Percentiles rank a stretch among this genome's conserved stretches.
Conservation (phyloP, 2,329 filamentous ascomycete species). For the Colletotrichum godetiae region DNA sequence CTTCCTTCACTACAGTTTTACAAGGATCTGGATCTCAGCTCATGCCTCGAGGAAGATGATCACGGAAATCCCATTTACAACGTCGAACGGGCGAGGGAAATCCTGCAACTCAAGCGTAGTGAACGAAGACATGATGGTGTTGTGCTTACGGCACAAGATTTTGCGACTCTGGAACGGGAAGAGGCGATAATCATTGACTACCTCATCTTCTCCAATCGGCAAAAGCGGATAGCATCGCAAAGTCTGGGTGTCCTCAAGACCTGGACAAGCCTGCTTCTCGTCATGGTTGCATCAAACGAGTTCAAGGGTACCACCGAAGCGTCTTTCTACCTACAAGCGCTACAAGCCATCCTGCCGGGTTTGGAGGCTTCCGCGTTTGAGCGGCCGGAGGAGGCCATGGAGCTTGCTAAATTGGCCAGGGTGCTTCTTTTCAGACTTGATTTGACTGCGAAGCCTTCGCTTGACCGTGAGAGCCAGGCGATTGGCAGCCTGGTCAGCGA, state of each 20-base stretch:
- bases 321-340: slow-evolving; percentile 84
- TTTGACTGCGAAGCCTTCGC: slow-evolving; percentile 53
- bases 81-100: slow-evolving; percentile 76
- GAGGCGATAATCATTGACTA: slow-evolving; percentile 70
- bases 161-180: slow-evolving; percentile 65
- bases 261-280: slow-evolving; percentile 86
- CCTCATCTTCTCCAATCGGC: slow-evolving; percentile 72
- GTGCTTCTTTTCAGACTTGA: slow-evolving; percentile 79
- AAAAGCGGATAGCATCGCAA: slow-evolving; percentile 65
- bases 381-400: slow-evolving; percentile 75
- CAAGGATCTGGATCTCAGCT: slow-evolving; percentile 73
- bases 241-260: slow-evolving; percentile 78
- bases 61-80: slow-evolving; percentile 73
- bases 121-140: slow-evolving; percentile 65
- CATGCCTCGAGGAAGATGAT: slow-evolving; percentile 71
- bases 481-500: slow-evolving; percentile 84
- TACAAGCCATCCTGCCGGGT: slow-evolving; percentile 89
- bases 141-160: slow-evolving; percentile 61
- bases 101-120: slow-evolving; percentile 76
- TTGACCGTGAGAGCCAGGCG: slow-evolving; percentile 56
- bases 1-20: slow-evolving; percentile 70
- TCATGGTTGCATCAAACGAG: slow-evolving; percentile 85
- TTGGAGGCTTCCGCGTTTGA: slow-evolving; percentile 81
- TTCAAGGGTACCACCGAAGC: slow-evolving; percentile 79
- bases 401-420: slow-evolving; percentile 82